Evolutionary conservation across 2,329 filamentous ascomycete species (phyloP), one percentile per base, ranked within the genome.

Genomic region (Penicillium sp.): DNA sequence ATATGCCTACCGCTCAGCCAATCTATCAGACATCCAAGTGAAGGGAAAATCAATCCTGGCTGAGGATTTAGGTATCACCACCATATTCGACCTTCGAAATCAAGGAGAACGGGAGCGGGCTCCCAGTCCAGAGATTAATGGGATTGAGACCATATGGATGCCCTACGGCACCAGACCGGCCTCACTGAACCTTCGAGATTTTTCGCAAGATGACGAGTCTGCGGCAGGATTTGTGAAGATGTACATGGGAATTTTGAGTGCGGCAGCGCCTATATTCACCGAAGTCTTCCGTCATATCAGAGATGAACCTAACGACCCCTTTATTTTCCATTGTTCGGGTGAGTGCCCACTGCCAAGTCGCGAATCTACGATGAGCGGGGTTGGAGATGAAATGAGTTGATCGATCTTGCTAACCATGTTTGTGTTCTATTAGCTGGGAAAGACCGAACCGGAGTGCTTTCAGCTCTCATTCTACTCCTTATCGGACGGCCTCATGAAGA

Each of bases 371-470:
- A 29, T 25, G 18, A 25, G 20, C 33, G 47, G 26, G 11, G 15
- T 12, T 12, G 27, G 40, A 14, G 4, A 37, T 18, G 44, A 14
- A 33, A 31, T 2, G 6, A 8, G 20, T 15, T 46, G 1, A 26
- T 40, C 27, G 26, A 52, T 20, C 4, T 20, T 18, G 20, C 29
- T 44, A 37, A 26, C 15, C 18, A 3, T 14, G 18, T 25, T 25
- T 37, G 15, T 12, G 12, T 22, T 4, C 37, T 22, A 18, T 50
- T 84, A 3, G 89, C 88, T 0, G 89, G 89, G n/a, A 92, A 92
- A 73, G 89, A 92, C 69, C 81, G 89, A 27, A 92, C 89, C 0
- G 89, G 89, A 2, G 81, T 92, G 3, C 72, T 91, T n/a, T 82
- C 85, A 31, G 88, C 87, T 3, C 65, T 92, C 18, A 72, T 92